Evolutionary conservation across 2,329 filamentous ascomycete genomes (phyloP).

Genomic region (Diaporthe capsici): DNA sequence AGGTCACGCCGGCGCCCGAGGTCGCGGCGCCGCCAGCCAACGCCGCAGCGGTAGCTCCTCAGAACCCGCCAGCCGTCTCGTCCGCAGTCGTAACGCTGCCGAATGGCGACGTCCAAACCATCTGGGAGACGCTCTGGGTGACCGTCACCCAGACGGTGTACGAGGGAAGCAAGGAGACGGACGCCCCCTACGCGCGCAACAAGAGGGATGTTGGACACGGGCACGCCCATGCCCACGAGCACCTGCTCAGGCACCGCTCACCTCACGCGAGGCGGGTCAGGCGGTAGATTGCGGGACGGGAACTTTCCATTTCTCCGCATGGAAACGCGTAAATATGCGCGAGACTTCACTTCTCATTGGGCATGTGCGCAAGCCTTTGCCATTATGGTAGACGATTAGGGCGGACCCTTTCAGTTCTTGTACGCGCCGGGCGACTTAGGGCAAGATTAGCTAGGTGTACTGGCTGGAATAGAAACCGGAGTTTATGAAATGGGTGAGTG

Average conservation of each 20-base stretch:
- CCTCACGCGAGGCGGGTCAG: conserved; percentile 27
- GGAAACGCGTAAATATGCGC: not conserved
- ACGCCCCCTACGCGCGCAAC: conserved; percentile 38
- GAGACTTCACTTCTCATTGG: not conserved
- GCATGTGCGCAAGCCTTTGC: not conserved
- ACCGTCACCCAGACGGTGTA: conserved; percentile 50
- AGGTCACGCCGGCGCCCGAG: conserved; percentile 42
- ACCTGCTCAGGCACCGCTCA: conserved; percentile 39
- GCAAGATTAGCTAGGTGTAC: not conserved
- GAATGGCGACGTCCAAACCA: conserved; percentile 47
- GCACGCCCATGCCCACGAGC: conserved; percentile 48
- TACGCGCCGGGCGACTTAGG: conserved; percentile 8
- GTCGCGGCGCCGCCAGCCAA: conserved; percentile 43
- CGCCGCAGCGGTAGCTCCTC: conserved; percentile 41
- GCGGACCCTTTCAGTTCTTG: conserved; percentile 8
- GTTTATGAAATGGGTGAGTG: not conserved
- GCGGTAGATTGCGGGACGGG: not conserved
- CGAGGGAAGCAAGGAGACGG: conserved; percentile 45
- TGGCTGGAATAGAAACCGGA: conserved; percentile 14
- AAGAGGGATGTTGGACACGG: conserved; percentile 2
- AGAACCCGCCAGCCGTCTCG: conserved; percentile 42
- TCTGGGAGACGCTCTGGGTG: conserved; percentile 63
- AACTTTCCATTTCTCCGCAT: not conserved
- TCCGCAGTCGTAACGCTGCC: conserved; percentile 47
- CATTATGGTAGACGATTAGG: conserved; percentile 7